Conservation (phyloP, 1,139 yeast genomes). For the Eremothecium cymbalariae region DNA sequence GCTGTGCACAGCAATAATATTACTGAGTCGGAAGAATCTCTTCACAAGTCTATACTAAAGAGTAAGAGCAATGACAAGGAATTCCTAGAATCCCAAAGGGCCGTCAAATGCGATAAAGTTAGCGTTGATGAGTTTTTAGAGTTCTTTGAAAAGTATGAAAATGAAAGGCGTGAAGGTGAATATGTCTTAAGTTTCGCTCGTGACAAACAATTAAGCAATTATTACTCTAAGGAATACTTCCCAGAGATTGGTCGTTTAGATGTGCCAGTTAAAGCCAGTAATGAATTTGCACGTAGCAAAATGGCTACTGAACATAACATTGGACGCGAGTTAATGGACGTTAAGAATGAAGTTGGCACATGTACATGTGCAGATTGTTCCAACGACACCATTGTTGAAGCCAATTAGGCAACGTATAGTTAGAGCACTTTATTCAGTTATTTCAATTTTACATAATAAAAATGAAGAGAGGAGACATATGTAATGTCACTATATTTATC, state of each 20-base stretch:
- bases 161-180: slow-evolving; percentile 17
- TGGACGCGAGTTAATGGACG: slow-evolving; percentile 15
- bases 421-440: slow-evolving; percentile 2
- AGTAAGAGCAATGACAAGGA: slow-evolving; percentile 18
- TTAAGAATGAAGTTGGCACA: slow-evolving; percentile 3
- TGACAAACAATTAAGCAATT: slow-evolving; percentile 21
- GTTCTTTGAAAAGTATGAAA: slow-evolving; percentile 20
- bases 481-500: background rate
- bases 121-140: slow-evolving; percentile 19
- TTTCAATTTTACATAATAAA: slow-evolving; percentile 4
- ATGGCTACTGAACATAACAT: slow-evolving; percentile 18
- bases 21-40: slow-evolving; percentile 4
- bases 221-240: slow-evolving; percentile 19
- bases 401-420: slow-evolving; percentile 1
- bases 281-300: slow-evolving; percentile 12
- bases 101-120: slow-evolving; percentile 23
- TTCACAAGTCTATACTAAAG: slow-evolving; percentile 21
- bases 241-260: slow-evolving; percentile 11
- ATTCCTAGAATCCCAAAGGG: slow-evolving; percentile 19
- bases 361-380: slow-evolving; percentile 5
- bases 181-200: slow-evolving; percentile 19
- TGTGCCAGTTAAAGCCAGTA: slow-evolving; percentile 9
- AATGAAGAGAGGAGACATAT: slow-evolving; percentile 3
- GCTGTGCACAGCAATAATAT: slow-evolving; percentile 2
- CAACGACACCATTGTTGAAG: slow-evolving; percentile 3